Evolutionary conservation across 139 green algal genomes (phyloP), one percentile per base, ranked within the genome.

Genomic region (Nannochloris sp.): DNA sequence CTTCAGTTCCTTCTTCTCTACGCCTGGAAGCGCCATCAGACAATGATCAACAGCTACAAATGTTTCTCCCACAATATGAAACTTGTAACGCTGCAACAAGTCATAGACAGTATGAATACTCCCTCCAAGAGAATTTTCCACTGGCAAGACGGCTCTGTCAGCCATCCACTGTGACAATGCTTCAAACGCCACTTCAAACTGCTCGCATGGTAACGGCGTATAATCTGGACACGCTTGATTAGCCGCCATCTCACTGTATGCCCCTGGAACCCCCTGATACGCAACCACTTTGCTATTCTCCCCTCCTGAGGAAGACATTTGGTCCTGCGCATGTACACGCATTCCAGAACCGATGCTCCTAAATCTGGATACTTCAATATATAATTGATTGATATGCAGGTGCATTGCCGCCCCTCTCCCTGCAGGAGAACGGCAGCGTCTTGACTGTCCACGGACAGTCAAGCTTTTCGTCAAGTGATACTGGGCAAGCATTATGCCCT

Each of bases 141-240:
- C 78, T 3, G 87, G 85, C 33, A 95, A 72, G 31, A 91, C 81
- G 2, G 84, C 86, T 8, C 77, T 61, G 36, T 92, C 86, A 1
- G 82, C 81, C 53, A 80, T 73, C 79, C 74, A 91, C 72, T 87
- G 72, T 13, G 56, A 58, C 37, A 82, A 31, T 5, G 84, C 85
- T 72, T 96, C 84, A 69, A 96, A 97, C 3, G 91, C 91, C 6
- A 86, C 80, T 64, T 98, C 93, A 59, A 98, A 98, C 74, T 96
- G 85, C 28, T 92, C 85, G 62, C 91, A 97, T 5, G 93, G 89
- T 37, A 96, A 50, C 11, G 87, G 79, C 45, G 90, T 79, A 31
- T 74, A 83, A 6, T 80, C 82, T 0, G 89, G 83, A 71, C 87
- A 94, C 0, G 88, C 89, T 31, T 85, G 87, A 30, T 79, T 66